Conservation (phyloP, 208 protist genomes). For the Naegleria lovaniensis region DNA sequence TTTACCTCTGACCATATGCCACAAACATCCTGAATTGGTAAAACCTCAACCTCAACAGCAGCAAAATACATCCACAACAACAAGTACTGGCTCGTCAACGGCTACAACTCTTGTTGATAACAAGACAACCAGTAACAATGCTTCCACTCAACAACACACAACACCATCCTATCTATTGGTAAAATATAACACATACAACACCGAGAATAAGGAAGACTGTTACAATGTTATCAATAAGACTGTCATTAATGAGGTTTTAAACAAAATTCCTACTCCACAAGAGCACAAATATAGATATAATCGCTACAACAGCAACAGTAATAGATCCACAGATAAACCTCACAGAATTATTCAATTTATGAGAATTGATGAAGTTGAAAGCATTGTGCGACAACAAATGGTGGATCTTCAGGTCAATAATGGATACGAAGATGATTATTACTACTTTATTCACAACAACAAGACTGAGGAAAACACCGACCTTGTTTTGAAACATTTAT, state of each 20-base stretch:
- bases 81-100: neutral
- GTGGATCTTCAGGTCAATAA: neutral
- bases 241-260: neutral
- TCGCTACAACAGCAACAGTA: neutral
- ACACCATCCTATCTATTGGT: neutral
- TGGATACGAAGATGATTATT: neutral
- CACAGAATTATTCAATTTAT: neutral
- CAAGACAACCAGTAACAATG: neutral
- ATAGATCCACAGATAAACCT: neutral
- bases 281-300: neutral
- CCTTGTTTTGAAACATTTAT: neutral
- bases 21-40: neutral
- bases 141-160: neutral
- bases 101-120: neutral
- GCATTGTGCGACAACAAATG: slow-evolving; percentile 1
- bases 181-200: neutral
- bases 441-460: neutral
- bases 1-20: neutral
- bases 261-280: neutral
- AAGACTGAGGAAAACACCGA: neutral
- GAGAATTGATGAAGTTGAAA: neutral
- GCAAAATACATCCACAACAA: neutral
- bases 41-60: neutral
- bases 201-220: neutral
- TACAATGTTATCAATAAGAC: neutral